Percentiles rank a stretch among this genome's conserved stretches.
Evolutionary conservation across 192 early-diverging fungal genomes (phyloP).

Genomic region (Backusella tuberculispora): DNA sequence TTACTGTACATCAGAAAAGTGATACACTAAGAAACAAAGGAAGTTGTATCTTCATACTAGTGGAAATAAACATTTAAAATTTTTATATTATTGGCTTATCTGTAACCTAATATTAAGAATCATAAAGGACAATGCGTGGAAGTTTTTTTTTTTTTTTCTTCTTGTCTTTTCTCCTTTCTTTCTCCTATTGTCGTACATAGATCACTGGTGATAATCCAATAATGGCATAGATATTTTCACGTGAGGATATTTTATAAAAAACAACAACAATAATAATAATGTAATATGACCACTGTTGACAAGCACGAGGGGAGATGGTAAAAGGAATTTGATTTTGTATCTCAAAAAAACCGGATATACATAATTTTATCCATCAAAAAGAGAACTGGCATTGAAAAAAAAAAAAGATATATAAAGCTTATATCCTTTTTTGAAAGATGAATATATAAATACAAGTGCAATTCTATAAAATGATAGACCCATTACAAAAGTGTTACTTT

Average conservation of each 20-base stretch:
- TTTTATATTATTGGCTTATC: not conserved
- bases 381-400: not conserved
- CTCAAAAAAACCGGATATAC: too few species aligned
- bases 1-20: not conserved
- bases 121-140: not conserved
- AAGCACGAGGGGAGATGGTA: not conserved
- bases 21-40: not conserved
- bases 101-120: not conserved
- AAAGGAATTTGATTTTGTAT: not conserved
- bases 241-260: not conserved
- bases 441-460: constrained; percentile 3
- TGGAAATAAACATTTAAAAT: not conserved
- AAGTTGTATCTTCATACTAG: too few species aligned
- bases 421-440: not conserved
- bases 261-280: not conserved
- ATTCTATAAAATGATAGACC: not conserved
- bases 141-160: not conserved
- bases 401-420: not conserved
- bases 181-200: not conserved
- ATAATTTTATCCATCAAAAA: too few species aligned
- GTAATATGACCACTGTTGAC: constrained; percentile 11
- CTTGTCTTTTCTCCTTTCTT: too few species aligned
- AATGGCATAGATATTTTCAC: not conserved
- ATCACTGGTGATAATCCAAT: constrained; percentile 10
- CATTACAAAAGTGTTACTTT: not conserved